Conservation (phyloP, 129 eudicot species). For the Dittrichia graveolens region DNA sequence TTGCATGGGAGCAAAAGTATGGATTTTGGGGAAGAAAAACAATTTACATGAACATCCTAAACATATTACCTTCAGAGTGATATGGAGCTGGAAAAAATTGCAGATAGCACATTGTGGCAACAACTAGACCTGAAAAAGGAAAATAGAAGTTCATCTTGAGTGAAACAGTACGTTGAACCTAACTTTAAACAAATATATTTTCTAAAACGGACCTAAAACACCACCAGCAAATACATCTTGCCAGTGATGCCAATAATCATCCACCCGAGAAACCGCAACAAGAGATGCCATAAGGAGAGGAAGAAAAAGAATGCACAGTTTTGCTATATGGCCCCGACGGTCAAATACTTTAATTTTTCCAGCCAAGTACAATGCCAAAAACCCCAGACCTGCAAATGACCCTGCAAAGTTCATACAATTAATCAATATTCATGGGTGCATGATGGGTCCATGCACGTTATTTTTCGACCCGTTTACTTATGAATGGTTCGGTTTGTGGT, state of each 20-base stretch:
- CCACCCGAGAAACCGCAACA: slow-evolving; percentile 88
- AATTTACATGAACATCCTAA: neutral
- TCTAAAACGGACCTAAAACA: slow-evolving; percentile 55
- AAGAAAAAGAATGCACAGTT: slow-evolving; percentile 70
- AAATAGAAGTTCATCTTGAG: neutral
- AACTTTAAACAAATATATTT: neutral
- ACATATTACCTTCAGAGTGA: slow-evolving; percentile 51
- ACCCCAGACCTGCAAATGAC: slow-evolving; percentile 92
- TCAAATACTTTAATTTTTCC: slow-evolving; percentile 78
- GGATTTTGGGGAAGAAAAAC: neutral
- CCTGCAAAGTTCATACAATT: slow-evolving; percentile 43
- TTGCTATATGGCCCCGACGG: slow-evolving; percentile 67
- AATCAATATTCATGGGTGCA: too few species aligned
- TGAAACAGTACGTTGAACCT: neutral
- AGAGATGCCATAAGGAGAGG: slow-evolving; percentile 76
- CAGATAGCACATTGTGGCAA: slow-evolving; percentile 75
- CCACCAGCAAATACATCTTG: slow-evolving; percentile 93
- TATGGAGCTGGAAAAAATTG: slow-evolving; percentile 87
- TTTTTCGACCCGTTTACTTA: neutral
- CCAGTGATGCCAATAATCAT: slow-evolving; percentile 98
- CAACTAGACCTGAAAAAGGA: slow-evolving; percentile 50
- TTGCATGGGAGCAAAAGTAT: neutral
- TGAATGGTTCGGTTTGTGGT: neutral
- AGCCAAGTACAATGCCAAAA: slow-evolving; percentile 67
- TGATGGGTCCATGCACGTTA: neutral